Conservation (phyloP, 139 green algal species). For the Picochlorum sp. region DNA sequence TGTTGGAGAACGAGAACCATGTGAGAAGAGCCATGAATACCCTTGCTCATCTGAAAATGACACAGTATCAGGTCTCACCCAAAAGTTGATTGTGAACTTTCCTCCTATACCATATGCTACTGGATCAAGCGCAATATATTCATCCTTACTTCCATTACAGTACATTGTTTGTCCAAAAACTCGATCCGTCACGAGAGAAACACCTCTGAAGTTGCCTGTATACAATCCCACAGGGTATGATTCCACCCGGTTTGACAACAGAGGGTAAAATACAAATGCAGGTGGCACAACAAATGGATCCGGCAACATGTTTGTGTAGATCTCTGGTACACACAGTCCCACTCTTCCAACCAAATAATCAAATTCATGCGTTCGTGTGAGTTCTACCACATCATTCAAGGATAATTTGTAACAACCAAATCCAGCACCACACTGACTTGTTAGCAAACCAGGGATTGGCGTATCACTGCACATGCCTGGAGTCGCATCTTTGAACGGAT, state of each 20-base stretch:
- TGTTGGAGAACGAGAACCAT: constrained; percentile 6
- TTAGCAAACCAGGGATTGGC: background rate
- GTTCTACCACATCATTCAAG: constrained; percentile 1
- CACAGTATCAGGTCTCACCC: constrained; percentile 32
- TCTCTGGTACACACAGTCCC: constrained; percentile 8
- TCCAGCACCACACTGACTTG: background rate
- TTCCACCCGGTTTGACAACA: constrained; percentile 6
- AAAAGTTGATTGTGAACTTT: constrained; percentile 52
- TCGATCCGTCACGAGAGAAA: constrained; percentile 11
- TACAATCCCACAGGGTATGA: constrained; percentile 27
- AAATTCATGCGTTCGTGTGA: background rate
- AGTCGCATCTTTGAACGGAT: background rate
- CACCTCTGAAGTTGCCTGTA: background rate
- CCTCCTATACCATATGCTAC: constrained; percentile 29
- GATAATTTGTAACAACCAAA: background rate
- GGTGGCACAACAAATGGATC: constrained; percentile 1
- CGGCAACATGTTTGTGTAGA: constrained; percentile 11
- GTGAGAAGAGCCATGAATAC: constrained; percentile 50
- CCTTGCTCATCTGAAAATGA: background rate
- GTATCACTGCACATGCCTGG: background rate
- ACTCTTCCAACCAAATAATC: constrained; percentile 3
- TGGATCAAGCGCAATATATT: constrained; percentile 30
- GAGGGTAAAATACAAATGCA: constrained; percentile 4
- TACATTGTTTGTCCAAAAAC: constrained; percentile 29
- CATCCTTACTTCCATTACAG: constrained; percentile 8